A percentile compares a stretch with the other conserved stretches of the same genome.
These are phyloP conservation scores for Maudiozyma barnettii DNA, from an alignment of 805 yeast species.

Conservation along the genomic window DNA sequence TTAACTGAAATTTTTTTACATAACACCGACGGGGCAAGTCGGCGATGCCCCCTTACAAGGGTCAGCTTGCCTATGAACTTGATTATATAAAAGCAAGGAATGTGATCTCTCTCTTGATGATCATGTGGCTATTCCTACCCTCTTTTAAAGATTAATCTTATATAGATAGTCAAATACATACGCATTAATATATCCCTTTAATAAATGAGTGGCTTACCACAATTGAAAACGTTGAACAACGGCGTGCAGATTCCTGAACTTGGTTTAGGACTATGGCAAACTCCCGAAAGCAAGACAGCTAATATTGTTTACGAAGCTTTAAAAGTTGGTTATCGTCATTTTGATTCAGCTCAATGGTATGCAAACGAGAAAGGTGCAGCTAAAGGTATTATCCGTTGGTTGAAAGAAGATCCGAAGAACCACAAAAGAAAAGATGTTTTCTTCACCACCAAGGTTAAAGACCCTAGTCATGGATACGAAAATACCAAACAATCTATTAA, in stretches of 20 bases:
- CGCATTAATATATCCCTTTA: too few species aligned
- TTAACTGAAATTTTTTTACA: too few species aligned
- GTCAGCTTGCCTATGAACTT: too few species aligned
- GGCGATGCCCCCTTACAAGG: too few species aligned
- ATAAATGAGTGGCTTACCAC: background rate
- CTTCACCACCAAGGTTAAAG: slow-evolving; percentile 68
- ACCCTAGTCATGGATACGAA: slow-evolving; percentile 48
- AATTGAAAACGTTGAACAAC: slow-evolving; percentile 35
- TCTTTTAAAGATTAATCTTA: background rate
- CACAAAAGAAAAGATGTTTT: slow-evolving; percentile 38
- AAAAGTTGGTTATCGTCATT: slow-evolving; percentile 56
- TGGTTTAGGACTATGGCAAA: slow-evolving; percentile 45
- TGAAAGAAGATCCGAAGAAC: slow-evolving; percentile 38
- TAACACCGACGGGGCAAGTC: too few species aligned
- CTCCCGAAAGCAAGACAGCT: slow-evolving; percentile 32
- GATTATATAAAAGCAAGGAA: too few species aligned
- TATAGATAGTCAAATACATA: too few species aligned
- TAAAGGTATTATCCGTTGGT: slow-evolving; percentile 46
- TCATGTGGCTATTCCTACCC: background rate
- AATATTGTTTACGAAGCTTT: slow-evolving; percentile 47
- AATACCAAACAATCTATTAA: slow-evolving; percentile 49
- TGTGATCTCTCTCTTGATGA: too few species aligned
- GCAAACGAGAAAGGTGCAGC: slow-evolving; percentile 53
- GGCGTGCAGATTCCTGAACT: slow-evolving; percentile 47
- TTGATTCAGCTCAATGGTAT: slow-evolving; percentile 61